A percentile compares a stretch with the other conserved stretches of the same genome.
phyloP scores from a whole-genome alignment of 2,329 filamentous ascomycete genomes.

The Botrytis galanthina region DNA sequence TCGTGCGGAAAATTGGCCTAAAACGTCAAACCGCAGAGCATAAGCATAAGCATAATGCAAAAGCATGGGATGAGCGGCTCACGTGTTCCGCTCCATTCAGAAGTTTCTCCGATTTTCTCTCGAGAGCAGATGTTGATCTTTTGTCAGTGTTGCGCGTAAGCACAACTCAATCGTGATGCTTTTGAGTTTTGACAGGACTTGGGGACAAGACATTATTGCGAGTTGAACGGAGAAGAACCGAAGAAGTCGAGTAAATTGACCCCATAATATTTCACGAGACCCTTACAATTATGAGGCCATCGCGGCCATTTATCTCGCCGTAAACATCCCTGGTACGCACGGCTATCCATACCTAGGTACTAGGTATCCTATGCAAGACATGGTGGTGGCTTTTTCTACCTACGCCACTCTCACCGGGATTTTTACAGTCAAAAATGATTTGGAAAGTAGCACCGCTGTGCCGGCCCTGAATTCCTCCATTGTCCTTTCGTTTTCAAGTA shows the following conservation, averaged over 20 bases:
- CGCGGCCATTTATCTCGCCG: conserved; percentile 8
- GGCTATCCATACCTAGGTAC: conserved; percentile 1
- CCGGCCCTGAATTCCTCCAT: not conserved
- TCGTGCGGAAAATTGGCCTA: conserved; percentile 8
- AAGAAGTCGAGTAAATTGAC: conserved; percentile 7
- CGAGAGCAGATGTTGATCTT: conserved; percentile 3
- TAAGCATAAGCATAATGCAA: conserved; percentile 6
- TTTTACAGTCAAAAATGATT: not conserved
- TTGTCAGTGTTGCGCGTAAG: not conserved
- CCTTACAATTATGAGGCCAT: conserved; percentile 4
- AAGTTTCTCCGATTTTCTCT: conserved; percentile 1
- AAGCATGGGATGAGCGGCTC: conserved; percentile 10
- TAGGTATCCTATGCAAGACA: conserved; percentile 18
- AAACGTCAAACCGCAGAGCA: conserved; percentile 16
- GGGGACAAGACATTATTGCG: not conserved
- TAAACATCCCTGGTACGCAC: conserved; percentile 9
- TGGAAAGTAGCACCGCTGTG: not conserved
- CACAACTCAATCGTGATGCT: not conserved
- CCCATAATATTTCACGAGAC: not conserved
- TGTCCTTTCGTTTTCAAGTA: not conserved
- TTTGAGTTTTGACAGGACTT: not conserved
- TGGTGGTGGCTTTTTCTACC: not conserved
- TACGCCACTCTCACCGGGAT: not conserved
- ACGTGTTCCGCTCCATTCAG: conserved; percentile 11
- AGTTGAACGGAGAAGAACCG: conserved; percentile 9